phyloP scores from a whole-genome alignment of 306 rosid genomes.

The Trifolium subterraneum region DNA sequence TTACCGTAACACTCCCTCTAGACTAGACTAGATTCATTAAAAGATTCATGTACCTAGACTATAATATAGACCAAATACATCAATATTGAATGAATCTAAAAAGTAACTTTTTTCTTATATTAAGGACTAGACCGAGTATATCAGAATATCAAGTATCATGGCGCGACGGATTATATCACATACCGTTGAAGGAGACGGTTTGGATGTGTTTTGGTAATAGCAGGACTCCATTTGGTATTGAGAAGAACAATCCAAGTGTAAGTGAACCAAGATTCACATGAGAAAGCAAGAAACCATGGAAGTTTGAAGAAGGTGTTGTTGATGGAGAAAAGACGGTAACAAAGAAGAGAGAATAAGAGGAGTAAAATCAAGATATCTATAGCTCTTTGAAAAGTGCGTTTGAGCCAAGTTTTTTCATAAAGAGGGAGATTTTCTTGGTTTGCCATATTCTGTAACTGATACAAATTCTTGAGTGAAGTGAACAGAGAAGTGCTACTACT shows the following conservation, averaged over 20 bases:
- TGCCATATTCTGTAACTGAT: conserved; percentile 34
- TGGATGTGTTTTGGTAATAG: conserved; percentile 50
- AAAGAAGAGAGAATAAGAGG: conserved; percentile 50
- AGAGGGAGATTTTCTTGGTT: conserved; percentile 31
- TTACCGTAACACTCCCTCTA: too few relatives aligned
- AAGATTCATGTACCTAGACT: too few relatives aligned
- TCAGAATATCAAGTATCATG: not conserved
- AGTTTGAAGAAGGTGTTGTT: conserved; percentile 38
- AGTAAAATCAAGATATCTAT: conserved; percentile 44
- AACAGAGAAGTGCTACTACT: too few relatives aligned
- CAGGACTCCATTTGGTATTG: conserved; percentile 58
- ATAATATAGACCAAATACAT: too few relatives aligned
- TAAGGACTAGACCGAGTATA: too few relatives aligned
- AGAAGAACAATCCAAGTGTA: conserved; percentile 51
- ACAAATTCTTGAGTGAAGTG: not conserved
- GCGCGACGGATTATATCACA: not conserved
- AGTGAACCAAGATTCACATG: conserved; percentile 68
- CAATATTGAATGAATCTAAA: too few relatives aligned
- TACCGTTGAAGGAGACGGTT: conserved; percentile 53
- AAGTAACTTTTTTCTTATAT: too few relatives aligned
- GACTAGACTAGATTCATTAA: too few relatives aligned
- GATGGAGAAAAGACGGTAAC: conserved; percentile 44
- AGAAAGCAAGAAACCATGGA: conserved; percentile 62
- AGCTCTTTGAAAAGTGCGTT: conserved; percentile 33
- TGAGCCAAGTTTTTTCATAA: conserved; percentile 42